Conservation (phyloP, 176 grass and related monocot species). For the Olyra latifolia region DNA sequence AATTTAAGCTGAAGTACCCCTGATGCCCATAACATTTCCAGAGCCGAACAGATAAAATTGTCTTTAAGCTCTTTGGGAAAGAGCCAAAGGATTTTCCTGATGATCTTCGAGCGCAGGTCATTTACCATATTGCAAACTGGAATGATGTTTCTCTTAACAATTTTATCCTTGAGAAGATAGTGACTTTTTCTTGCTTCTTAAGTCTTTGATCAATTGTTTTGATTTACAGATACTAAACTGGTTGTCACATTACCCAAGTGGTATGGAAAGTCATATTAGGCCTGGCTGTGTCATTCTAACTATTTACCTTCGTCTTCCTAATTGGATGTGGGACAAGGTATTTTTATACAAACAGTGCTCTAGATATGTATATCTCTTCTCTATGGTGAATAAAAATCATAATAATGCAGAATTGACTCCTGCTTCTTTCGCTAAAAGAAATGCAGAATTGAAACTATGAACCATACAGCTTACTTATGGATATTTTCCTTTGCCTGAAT, state of each 20-base stretch:
- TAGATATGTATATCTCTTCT: background rate
- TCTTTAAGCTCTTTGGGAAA: conserved; percentile 96
- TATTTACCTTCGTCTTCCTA: conserved; percentile 69
- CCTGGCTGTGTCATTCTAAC: conserved; percentile 93
- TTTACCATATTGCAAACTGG: conserved; percentile 33
- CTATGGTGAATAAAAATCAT: conserved; percentile 12
- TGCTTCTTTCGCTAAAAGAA: no score
- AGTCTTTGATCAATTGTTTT: conserved; percentile 16
- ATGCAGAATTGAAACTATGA: conserved; percentile 12
- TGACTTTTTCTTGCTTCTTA: background rate
- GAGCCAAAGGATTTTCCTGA: conserved; percentile 77
- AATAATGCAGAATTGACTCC: conserved; percentile 6
- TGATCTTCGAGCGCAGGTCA: conserved; percentile 76
- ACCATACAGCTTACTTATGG: conserved; percentile 6
- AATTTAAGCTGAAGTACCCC: conserved; percentile 15
- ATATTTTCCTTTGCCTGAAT: conserved; percentile 28
- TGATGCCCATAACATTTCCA: conserved; percentile 39
- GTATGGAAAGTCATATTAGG: conserved; percentile 95
- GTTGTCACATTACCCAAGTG: conserved; percentile 78
- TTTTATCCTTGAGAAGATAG: conserved; percentile 17
- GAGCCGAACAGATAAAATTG: conserved; percentile 83
- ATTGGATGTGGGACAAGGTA: conserved; percentile 83
- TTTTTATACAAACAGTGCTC: background rate
- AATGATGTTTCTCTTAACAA: conserved; percentile 31
- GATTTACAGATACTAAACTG: conserved; percentile 65